phyloP scores from a whole-genome alignment of 1,284 basidiomycete genomes.

The Boletus mariae region DNA sequence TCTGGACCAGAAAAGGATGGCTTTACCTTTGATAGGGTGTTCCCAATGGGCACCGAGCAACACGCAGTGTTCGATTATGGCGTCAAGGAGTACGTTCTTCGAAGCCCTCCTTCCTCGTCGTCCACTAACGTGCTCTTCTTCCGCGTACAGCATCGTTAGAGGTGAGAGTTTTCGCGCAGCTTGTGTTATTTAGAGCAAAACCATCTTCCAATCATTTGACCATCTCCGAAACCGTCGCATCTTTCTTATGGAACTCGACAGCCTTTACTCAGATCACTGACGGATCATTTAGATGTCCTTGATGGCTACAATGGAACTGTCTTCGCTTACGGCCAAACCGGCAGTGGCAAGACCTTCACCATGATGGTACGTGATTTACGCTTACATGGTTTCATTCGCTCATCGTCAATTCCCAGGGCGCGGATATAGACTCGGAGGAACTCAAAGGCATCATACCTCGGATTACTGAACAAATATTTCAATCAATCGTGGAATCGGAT shows the following conservation, averaged over 20 bases:
- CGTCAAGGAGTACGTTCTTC: conserved; percentile 80
- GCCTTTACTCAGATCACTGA: conserved; percentile 19
- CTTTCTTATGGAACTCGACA: conserved; percentile 1
- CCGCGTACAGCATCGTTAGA: conserved; percentile 64
- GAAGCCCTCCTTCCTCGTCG: conserved; percentile 11
- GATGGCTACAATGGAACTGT: conserved; percentile 99
- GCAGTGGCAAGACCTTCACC: conserved; percentile 94
- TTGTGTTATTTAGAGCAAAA: not conserved
- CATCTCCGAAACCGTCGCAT: conserved; percentile 5
- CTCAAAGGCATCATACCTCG: conserved; percentile 97
- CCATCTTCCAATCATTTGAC: not conserved
- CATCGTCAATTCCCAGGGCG: conserved; percentile 57
- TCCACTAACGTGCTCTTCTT: conserved; percentile 14
- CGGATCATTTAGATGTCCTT: conserved; percentile 75
- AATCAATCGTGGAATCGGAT: conserved; percentile 94
- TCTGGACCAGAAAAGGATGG: conserved; percentile 85
- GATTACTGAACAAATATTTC: conserved; percentile 99
- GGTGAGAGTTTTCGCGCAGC: conserved; percentile 41
- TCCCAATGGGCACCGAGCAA: conserved; percentile 90
- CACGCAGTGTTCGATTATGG: conserved; percentile 98
- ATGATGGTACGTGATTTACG: conserved; percentile 76
- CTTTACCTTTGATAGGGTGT: conserved; percentile 97
- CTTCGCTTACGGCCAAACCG: conserved; percentile 99
- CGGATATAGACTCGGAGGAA: conserved; percentile 91
- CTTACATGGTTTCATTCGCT: conserved; percentile 10